Percentiles rank a stretch among this genome's conserved stretches.
These are phyloP conservation scores for Candida germanica DNA, from an alignment of 805 yeast species.

Conservation along the genomic window DNA sequence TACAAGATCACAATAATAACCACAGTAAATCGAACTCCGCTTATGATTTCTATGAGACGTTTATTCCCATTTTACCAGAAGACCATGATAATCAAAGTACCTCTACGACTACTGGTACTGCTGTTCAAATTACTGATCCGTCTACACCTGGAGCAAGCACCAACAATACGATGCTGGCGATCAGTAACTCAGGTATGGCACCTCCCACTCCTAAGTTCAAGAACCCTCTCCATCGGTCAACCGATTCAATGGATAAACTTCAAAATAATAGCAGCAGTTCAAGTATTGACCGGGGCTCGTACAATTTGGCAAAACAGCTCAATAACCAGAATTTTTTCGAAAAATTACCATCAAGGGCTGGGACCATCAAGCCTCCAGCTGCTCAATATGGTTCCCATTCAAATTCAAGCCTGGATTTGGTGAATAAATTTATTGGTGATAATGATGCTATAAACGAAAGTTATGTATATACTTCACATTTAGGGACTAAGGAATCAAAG, in stretches of 20 bases:
- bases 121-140: too few species aligned
- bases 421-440: conserved; percentile 12
- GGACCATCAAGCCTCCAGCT: conserved; percentile 17
- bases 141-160: neutral
- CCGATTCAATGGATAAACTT: conserved; percentile 7
- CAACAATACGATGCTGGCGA: neutral
- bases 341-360: conserved; percentile 35
- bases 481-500: neutral
- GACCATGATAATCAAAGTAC: conserved; percentile 1
- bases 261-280: conserved; percentile 1
- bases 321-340: conserved; percentile 34
- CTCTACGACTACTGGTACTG: neutral
- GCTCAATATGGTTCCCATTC: conserved; percentile 3
- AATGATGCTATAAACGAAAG: conserved; percentile 31
- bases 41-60: conserved; percentile 41
- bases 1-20: neutral
- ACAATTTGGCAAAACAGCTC: conserved; percentile 36
- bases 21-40: conserved; percentile 16
- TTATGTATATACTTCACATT: conserved; percentile 16
- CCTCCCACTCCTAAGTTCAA: conserved; percentile 9
- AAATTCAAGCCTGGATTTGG: conserved; percentile 27
- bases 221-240: conserved; percentile 4
- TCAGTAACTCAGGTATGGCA: neutral
- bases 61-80: conserved; percentile 37
- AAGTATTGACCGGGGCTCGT: conserved; percentile 3